These are phyloP conservation scores for Rutstroemia sp. DNA, from an alignment of 2,329 filamentous ascomycete species.

Conservation along the genomic window DNA sequence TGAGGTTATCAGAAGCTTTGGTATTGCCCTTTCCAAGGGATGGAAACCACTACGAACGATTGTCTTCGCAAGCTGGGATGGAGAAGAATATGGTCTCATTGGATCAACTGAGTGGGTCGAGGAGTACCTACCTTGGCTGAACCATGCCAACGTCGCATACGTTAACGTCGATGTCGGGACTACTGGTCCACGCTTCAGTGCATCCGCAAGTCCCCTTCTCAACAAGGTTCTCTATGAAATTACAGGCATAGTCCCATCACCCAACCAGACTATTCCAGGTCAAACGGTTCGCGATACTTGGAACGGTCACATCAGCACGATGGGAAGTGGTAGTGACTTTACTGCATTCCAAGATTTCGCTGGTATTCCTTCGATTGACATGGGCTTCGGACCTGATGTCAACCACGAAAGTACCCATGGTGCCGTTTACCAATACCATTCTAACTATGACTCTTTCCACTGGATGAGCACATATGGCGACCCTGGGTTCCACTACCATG, in stretches of 20 bases:
- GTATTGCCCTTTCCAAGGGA: constrained; percentile 60
- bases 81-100: constrained; percentile 71
- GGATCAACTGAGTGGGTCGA: constrained; percentile 86
- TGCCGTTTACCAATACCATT: constrained; percentile 69
- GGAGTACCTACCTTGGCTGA: constrained; percentile 71
- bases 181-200: constrained; percentile 47
- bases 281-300: constrained; percentile 38
- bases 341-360: constrained; percentile 57
- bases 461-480: constrained; percentile 83
- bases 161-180: constrained; percentile 73
- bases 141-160: constrained; percentile 61
- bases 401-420: constrained; percentile 12
- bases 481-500: constrained; percentile 52
- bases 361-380: constrained; percentile 45
- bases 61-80: constrained; percentile 73
- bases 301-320: constrained; percentile 45
- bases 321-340: constrained; percentile 62
- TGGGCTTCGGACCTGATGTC: constrained; percentile 41
- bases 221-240: constrained; percentile 54
- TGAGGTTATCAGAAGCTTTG: constrained; percentile 70
- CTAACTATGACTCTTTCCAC: constrained; percentile 75
- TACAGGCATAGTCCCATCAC: constrained; percentile 39
- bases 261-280: constrained; percentile 32
- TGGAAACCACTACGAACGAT: constrained; percentile 87
- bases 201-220: constrained; percentile 54